Base-by-base conservation (phyloP, 164 flowering plant species). In the Annona cherimola region DNA sequence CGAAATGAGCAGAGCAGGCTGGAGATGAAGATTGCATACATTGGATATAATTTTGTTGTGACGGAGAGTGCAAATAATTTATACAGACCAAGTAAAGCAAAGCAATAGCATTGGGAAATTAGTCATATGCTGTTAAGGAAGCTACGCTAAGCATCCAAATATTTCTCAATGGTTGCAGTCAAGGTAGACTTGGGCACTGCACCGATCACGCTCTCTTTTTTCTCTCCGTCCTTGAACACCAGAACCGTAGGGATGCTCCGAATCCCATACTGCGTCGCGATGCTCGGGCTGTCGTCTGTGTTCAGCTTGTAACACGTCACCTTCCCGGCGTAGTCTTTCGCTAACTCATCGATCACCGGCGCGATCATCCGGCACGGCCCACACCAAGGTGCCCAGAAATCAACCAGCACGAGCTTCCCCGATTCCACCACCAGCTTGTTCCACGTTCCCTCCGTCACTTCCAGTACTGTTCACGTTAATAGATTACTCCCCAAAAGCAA, bases 301-400 rank as follows among this genome's bases (percentile, higher is more conserved):
- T 91, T 89, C 42, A 91, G 76, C 82, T 88, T 91, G 84, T n/a
- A 86, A 59, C 91, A 88, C 0, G 60, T 66, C 7, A 91, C 70
- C 83, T 87, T 91, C 16, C 93, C 91, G 0, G 87, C 82, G 66
- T 87, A 88, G 39, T 88, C 86, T 65, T 83, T 87, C 0, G 94
- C 94, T 73, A 91, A 42, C 59, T 89, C 90, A 14, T 87, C 91
- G 14, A 91, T 81, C 62, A 84, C 86, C 0, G 94, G 91, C 0
- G 85, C 87, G 42, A 91, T 88, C 88, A 91, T 88, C 73, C 89
- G 63, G 63, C 97, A 91, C 2, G 97, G 97, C n/a, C 94, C 97
- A 63, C 97, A 91, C 94, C 97, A 91, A n/a, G 94, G 92, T 42
- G 97, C 97, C 94, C 94, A 91, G 63, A 91, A 91, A 74, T 91